These are phyloP conservation scores for Exophiala aquamarina DNA, from an alignment of 2,329 filamentous ascomycete species.

Conservation along the genomic window DNA sequence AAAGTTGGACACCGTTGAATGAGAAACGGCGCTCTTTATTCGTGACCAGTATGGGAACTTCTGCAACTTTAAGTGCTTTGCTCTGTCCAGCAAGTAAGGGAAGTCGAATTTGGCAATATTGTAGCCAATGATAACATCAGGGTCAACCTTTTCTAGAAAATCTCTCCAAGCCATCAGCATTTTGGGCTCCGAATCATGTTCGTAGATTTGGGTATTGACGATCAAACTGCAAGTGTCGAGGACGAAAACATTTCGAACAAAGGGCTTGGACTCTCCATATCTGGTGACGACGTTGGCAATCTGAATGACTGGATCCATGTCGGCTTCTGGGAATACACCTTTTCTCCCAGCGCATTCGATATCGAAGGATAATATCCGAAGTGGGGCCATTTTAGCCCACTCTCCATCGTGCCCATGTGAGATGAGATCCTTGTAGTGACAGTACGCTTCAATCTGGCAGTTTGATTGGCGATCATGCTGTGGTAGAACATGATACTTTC, in stretches of 20 bases:
- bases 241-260: constrained; percentile 94
- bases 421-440: constrained; percentile 79
- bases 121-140: constrained; percentile 97
- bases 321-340: constrained; percentile 92
- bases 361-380: constrained; percentile 93
- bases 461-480: constrained; percentile 74
- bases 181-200: constrained; percentile 76
- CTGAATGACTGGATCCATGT: constrained; percentile 92
- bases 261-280: constrained; percentile 94
- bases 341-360: constrained; percentile 98
- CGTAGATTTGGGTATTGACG: constrained; percentile 88
- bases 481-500: constrained; percentile 70
- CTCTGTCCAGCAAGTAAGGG: constrained; percentile 87
- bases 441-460: constrained; percentile 90
- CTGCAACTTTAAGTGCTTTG: constrained; percentile 74
- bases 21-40: constrained; percentile 68
- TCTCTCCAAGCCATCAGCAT: constrained; percentile 93
- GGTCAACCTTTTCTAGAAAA: constrained; percentile 86
- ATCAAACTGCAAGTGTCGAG: constrained; percentile 89
- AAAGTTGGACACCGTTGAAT: constrained; percentile 77
- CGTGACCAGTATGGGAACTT: constrained; percentile 88
- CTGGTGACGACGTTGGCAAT: constrained; percentile 94
- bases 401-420: constrained; percentile 87
- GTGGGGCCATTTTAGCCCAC: constrained; percentile 96
- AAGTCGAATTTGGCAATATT: constrained; percentile 99